Base-by-base conservation (phyloP, 1,139 yeast species). In the Candida sanyaensis region DNA sequence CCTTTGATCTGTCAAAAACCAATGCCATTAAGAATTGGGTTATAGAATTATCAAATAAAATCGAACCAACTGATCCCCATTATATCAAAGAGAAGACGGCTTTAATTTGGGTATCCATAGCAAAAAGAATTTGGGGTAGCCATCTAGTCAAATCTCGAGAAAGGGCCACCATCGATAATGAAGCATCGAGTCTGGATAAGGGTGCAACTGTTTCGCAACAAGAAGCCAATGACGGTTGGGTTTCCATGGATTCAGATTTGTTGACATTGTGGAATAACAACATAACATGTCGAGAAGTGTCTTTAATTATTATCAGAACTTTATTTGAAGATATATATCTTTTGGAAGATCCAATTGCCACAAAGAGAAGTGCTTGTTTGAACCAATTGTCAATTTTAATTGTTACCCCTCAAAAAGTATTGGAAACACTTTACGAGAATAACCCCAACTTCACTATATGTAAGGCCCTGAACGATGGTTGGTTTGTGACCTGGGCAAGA, bases 301-400 rank as follows among this genome's bases (percentile, higher is more conserved):
- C 93, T 2, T 70, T 93, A 30, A 81, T 88, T 30, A 86, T 93
- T 8, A 80, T 89, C 55, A 76, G 97, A 58, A 90, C 96, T 1
- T 69, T 95, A 36, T 93, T 93, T 61, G 99, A 95, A 68, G 99
- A 95, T 63, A 81, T 92, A n/a, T 95, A 91, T 61, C 72, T 93
- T 45, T 75, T 93, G 46, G 99, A 93, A 57, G 99, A 93, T 61
- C 88, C 97, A 21, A 80, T 89, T 12, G 97, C 97, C 1, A 78
- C 93, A 38, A 86, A 84, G 58, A 78, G 98, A 60, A 83, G 88
- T 48, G 78, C 84, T n/a, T 78, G 87, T 2, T 76, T 95, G 45
- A 86, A 87, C 49, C 92, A 96, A 43, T 78, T 90, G 47, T 85
- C 96, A 64, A 88, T 92, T 13, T 87, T 90, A 65, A 81, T 91